Percentiles rank a stretch among this genome's conserved stretches.
phyloP scores from a whole-genome alignment of 1,139 yeast species.

The Blastobotrys aristatus region DNA sequence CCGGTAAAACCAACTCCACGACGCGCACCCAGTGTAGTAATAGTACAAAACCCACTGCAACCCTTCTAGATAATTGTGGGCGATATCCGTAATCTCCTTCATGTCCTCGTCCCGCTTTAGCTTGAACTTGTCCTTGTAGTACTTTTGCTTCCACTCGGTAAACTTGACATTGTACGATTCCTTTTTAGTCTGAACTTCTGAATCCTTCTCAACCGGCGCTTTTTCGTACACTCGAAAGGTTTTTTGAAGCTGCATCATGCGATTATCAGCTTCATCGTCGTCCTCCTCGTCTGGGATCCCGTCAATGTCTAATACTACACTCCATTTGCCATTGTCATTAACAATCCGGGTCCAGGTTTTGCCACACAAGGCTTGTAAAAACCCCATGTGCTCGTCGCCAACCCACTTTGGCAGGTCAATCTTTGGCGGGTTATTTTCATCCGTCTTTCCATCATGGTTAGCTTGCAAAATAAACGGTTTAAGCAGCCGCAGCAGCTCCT shows the following conservation, averaged over 20 bases:
- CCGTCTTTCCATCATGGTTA: constrained; percentile 19
- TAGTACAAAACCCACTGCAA: constrained; percentile 92
- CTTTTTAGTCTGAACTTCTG: constrained; percentile 57
- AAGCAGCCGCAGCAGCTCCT: constrained; percentile 32
- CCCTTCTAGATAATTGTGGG: constrained; percentile 89
- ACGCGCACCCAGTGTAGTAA: constrained; percentile 82
- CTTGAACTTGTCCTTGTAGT: constrained; percentile 73
- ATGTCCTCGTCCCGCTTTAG: constrained; percentile 36
- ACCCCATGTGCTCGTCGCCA: constrained; percentile 26
- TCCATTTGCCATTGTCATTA: constrained; percentile 19
- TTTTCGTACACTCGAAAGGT: constrained; percentile 58
- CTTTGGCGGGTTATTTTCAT: constrained; percentile 15
- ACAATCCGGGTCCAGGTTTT: constrained; percentile 27
- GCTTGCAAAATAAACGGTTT: constrained; percentile 27
- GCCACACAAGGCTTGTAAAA: constrained; percentile 27
- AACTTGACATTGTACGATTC: constrained; percentile 71
- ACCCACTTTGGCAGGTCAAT: constrained; percentile 17
- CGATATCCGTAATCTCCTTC: constrained; percentile 50
- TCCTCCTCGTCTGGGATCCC: constrained; percentile 61
- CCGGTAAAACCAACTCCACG: constrained; percentile 91
- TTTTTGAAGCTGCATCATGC: constrained; percentile 26
- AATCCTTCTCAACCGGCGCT: constrained; percentile 61
- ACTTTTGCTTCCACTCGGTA: constrained; percentile 72
- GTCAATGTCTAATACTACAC: constrained; percentile 53
- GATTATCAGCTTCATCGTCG: constrained; percentile 38